Conservation (phyloP, 108 stramenopile genomes). For the Fistulifera pelliculosa region DNA sequence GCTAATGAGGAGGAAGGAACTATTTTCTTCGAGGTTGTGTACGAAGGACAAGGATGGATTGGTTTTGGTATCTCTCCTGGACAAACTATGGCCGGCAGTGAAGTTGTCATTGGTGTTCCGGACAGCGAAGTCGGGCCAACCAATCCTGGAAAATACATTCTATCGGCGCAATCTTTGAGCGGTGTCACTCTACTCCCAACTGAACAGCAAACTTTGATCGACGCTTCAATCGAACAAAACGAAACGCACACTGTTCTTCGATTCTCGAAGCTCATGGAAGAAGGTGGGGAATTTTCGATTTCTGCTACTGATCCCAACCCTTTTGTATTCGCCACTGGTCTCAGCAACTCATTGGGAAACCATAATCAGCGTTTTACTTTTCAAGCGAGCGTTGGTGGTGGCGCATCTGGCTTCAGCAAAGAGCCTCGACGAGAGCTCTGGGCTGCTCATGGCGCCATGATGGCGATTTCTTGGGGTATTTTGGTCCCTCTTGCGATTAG, state of each 20-base stretch:
- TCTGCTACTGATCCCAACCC: constrained; percentile 15
- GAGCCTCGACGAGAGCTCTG: constrained; percentile 19
- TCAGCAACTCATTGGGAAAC: constrained; percentile 19
- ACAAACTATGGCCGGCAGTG: constrained; percentile 19
- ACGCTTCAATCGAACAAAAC: constrained; percentile 29
- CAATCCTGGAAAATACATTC: constrained; percentile 35
- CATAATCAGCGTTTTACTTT: constrained; percentile 18
- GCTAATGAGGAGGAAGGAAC: not conserved
- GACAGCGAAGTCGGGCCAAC: constrained; percentile 2
- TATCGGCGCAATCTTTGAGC: constrained; percentile 14
- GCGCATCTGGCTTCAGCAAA: not conserved
- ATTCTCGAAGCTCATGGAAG: constrained; percentile 52
- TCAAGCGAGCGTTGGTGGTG: not conserved
- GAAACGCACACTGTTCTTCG: constrained; percentile 32
- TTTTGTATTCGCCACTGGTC: constrained; percentile 41
- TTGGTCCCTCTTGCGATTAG: constrained; percentile 50
- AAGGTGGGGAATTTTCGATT: constrained; percentile 40
- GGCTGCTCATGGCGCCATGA: constrained; percentile 53
- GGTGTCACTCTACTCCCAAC: constrained; percentile 25
- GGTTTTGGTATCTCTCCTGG: constrained; percentile 17
- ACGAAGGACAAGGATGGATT: constrained; percentile 20
- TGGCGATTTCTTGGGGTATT: constrained; percentile 58
- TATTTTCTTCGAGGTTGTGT: constrained; percentile 1
- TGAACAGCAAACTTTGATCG: constrained; percentile 41
- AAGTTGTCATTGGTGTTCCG: constrained; percentile 29